Base-by-base conservation (phyloP, 1,139 yeast genomes). In the Saccharomyces pastorianus region DNA sequence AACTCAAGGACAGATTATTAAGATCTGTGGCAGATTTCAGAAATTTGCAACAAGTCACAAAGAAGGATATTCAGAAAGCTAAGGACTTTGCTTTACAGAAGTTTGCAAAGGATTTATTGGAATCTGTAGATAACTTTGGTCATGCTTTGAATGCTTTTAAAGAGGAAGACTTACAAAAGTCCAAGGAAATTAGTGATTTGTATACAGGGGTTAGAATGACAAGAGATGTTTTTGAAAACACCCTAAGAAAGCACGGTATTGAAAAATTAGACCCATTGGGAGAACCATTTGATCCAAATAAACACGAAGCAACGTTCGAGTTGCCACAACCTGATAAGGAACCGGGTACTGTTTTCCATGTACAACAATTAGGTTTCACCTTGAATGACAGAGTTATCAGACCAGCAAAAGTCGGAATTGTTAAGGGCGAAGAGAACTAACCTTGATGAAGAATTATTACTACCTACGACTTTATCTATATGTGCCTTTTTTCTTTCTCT, bases 341-440 rank as follows among this genome's bases (percentile, higher is more conserved):
- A 72, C 88, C 97, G 42, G 96, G 96, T 57, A 86, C 96, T 41
- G 88, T 91, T 55, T 88, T 90, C 83, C 90, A 83, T 66, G 96
- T 90, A 54, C 96, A 91, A 74, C 96, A 88, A 73, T 80, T 85
- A 27, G 98, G 98, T 50, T 91, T 85, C 76, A 82, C 86, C 56
- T 79, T 89, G 67, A 90, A 90, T 73, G 83, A 86, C 62, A 81
- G 97, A 70, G 96, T 90, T 48, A 80, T 91, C 69, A 84, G 98
- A 74, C 96, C 98, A 46, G 96, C 98, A 58, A 91, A 91, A 78
- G 98, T 91, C 63, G 97, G 98, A 64, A 82, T 91, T 67, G 97
- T 90, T 62, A 88, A 86, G 75, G 83, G 69, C 47, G 65, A 65
- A 17, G 44, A 38, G 9, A 38, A 38, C 25, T 38, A 17, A 38